phyloP scores from a whole-genome alignment of 768 basidiomycete genomes.

The Grammothele lineata region DNA sequence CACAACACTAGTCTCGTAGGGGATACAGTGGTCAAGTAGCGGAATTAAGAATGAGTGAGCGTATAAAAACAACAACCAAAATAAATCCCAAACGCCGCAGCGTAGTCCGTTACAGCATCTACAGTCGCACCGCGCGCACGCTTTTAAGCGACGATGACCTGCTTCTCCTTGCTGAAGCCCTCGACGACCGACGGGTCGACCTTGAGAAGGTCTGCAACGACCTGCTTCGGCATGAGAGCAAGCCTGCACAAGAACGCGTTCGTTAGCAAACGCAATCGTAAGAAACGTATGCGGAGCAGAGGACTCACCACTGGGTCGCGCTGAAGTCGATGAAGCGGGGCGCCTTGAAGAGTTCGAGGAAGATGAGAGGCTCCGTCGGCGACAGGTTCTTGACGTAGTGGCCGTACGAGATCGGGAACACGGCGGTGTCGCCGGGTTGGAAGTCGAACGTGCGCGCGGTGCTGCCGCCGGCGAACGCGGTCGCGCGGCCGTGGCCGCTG shows the following conservation, averaged over 20 bases:
- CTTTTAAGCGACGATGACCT: constrained; percentile 16
- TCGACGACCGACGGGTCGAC: constrained; percentile 14
- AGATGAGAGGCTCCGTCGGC: constrained; percentile 25
- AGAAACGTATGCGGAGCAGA: not conserved
- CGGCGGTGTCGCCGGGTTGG: constrained; percentile 23
- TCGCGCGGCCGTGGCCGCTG: constrained; percentile 20
- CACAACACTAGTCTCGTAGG: too few relatives aligned
- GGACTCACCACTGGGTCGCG: constrained; percentile 19
- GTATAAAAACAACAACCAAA: too few relatives aligned
- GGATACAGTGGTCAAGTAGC: too few relatives aligned
- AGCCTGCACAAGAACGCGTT: constrained; percentile 8
- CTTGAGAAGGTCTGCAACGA: constrained; percentile 23
- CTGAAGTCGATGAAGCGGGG: constrained; percentile 22
- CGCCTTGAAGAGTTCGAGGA: constrained; percentile 25
- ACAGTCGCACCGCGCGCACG: too few relatives aligned
- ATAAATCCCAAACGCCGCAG: too few relatives aligned
- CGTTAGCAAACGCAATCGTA: not conserved
- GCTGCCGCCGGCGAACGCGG: constrained; percentile 22
- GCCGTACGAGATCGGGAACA: constrained; percentile 21
- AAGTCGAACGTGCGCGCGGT: constrained; percentile 23
- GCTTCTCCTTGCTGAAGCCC: constrained; percentile 20
- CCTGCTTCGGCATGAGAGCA: constrained; percentile 21
- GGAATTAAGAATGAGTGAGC: too few relatives aligned
- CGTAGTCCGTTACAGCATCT: too few relatives aligned
- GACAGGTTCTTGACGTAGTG: constrained; percentile 25